Base-by-base conservation (phyloP, 352 stramenopile genomes). In the Phytophthora tentaculata region DNA sequence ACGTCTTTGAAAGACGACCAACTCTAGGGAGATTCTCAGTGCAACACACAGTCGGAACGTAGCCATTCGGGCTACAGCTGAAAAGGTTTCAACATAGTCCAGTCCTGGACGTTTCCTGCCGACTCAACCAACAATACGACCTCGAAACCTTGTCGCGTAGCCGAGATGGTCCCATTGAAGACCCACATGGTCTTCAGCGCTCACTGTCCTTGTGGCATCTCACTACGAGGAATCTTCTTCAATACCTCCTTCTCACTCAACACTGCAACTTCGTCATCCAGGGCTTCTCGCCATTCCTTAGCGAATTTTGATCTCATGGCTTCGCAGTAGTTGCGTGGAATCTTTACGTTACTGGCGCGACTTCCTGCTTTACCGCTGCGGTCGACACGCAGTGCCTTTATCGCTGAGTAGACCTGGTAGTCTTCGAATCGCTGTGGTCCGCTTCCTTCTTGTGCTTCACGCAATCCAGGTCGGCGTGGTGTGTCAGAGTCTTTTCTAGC, bases 281-380 rank as follows among this genome's bases (percentile, higher is more conserved):
- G 56, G 1, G 56, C 56, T 37, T 16, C 43, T 49, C 50, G n/a
- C 45, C 44, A 56, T 10, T 49, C 12, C 2, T n/a, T 14, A 17
- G 26, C 56, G n/a, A 26, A 43, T 44, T 56, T 56, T 16, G 56
- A 56, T 14, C n/a, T 6, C 28, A 63, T 63, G 1, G 56, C 56
- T n/a, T 54, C 35, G 1, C 44, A n/a, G 12, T 45, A 54, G 16
- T 17, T 49, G n/a, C 41, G 12, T 19, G 56, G 56, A 14, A 63
- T 49, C 24, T 47, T 63, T 5, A 63, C 45, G 20, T 56, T 12
- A 56, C n/a, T 63, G 1, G 45, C 28, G 16, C 29, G 44, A 32
- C 56, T 41, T 5, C 29, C 45, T 9, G 16, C 24, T 17, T 51
- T 51, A n/a, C 39, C 54, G 5, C 54, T 41, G 1, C 41, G 41